These are phyloP conservation scores for Penicillium paxilli DNA, from an alignment of 495 filamentous ascomycete genomes.

Conservation along the genomic window DNA sequence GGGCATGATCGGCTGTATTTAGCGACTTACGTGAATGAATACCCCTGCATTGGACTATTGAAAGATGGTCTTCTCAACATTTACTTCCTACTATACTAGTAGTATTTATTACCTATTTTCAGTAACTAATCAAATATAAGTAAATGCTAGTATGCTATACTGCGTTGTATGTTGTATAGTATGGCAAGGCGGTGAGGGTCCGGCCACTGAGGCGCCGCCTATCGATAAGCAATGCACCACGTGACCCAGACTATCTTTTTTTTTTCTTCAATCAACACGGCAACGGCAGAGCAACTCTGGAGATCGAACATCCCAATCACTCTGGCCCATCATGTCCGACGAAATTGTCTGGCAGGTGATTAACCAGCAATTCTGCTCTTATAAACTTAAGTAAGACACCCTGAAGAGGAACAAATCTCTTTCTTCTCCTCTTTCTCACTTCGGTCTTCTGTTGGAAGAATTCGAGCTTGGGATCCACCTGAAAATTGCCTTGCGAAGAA, in stretches of 20 bases:
- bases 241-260: slow-evolving; percentile 40
- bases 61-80: no score
- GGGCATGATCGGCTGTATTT: slow-evolving; percentile 19
- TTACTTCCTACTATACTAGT: no score
- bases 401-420: no score
- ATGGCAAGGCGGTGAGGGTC: not conserved
- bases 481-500: not conserved
- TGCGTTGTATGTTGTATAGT: no score
- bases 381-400: slow-evolving; percentile 82
- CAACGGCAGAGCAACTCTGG: no score
- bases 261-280: slow-evolving; percentile 30
- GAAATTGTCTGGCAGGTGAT: slow-evolving; percentile 98
- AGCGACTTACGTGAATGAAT: slow-evolving; percentile 11
- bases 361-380: slow-evolving; percentile 93
- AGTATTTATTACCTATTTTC: no score
- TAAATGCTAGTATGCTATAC: not conserved
- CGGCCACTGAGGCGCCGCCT: slow-evolving; percentile 18
- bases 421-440: no score
- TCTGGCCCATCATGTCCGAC: slow-evolving; percentile 60
- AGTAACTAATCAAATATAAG: not conserved
- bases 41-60: slow-evolving; percentile 3
- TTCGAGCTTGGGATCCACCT: not conserved
- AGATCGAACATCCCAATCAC: slow-evolving; percentile 10
- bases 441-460: not conserved
- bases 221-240: slow-evolving; percentile 44